phyloP scores from a whole-genome alignment of 768 basidiomycete species.

The Mycena polygramma region DNA sequence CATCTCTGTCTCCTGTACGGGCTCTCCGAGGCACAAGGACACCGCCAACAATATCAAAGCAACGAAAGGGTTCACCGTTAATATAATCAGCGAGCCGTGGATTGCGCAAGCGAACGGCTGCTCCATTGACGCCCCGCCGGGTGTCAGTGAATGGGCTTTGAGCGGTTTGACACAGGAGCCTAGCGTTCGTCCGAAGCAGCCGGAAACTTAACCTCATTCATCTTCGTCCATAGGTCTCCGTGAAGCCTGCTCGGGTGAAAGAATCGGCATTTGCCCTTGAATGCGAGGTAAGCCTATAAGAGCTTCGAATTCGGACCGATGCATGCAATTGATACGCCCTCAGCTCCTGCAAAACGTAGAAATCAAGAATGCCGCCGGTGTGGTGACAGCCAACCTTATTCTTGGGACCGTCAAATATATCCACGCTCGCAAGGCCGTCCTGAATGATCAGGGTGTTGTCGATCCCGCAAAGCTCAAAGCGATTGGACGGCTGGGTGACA shows the following conservation, averaged over 20 bases:
- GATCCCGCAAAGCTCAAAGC: constrained; percentile 64
- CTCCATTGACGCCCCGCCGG: constrained; percentile 65
- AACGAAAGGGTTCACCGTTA: constrained; percentile 78
- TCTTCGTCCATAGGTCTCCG: constrained; percentile 51
- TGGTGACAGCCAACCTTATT: constrained; percentile 56
- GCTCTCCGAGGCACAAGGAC: constrained; percentile 59
- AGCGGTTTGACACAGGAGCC: constrained; percentile 70
- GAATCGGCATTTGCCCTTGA: constrained; percentile 77
- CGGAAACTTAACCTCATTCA: constrained; percentile 8
- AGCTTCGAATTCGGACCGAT: not conserved
- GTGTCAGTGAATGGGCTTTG: constrained; percentile 70
- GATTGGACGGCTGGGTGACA: constrained; percentile 67
- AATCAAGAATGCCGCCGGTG: constrained; percentile 55
- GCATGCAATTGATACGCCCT: constrained; percentile 39
- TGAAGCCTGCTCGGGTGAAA: constrained; percentile 67
- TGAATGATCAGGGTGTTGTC: constrained; percentile 56
- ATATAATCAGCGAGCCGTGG: constrained; percentile 82
- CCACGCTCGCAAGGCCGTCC: constrained; percentile 69
- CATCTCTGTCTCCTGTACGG: constrained; percentile 65
- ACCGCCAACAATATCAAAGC: constrained; percentile 73
- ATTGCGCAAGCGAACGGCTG: constrained; percentile 67
- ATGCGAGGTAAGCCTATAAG: constrained; percentile 57
- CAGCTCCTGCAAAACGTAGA: constrained; percentile 60
- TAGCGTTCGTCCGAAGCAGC: constrained; percentile 58
- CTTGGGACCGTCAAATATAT: constrained; percentile 68